phyloP scores from a whole-genome alignment of 345 rosid genomes.

The Lepidium africanum region DNA sequence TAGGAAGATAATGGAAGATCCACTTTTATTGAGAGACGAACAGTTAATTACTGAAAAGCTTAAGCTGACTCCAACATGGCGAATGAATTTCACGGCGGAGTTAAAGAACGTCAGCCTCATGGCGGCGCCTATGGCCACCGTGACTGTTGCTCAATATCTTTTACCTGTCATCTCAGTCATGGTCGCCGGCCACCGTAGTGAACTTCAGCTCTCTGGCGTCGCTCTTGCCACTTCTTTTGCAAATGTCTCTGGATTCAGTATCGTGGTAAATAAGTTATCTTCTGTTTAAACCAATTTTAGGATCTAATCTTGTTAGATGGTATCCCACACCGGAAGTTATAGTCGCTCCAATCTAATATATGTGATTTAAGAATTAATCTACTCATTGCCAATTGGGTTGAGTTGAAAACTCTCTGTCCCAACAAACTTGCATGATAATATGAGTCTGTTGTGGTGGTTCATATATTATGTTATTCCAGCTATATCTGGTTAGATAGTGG shows the following conservation, averaged over 20 bases:
- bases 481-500: too few species aligned
- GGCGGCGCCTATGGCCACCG: slow-evolving; percentile 23
- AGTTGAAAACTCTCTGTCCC: too few species aligned
- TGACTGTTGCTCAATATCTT: slow-evolving; percentile 15
- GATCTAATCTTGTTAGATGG: background rate
- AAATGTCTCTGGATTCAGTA: slow-evolving; percentile 18
- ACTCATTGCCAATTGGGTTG: background rate
- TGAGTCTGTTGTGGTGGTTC: too few species aligned
- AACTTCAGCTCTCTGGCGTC: slow-evolving; percentile 22
- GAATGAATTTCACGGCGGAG: slow-evolving; percentile 1
- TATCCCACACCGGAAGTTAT: too few species aligned
- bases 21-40: background rate
- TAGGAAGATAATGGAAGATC: slow-evolving; percentile 21
- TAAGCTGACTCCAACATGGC: slow-evolving; percentile 7
- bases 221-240: slow-evolving; percentile 24
- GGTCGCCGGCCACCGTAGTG: slow-evolving; percentile 17
- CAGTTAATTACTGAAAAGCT: background rate
- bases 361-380: too few species aligned
- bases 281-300: background rate
- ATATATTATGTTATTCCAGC: too few species aligned
- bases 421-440: too few species aligned
- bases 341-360: too few species aligned
- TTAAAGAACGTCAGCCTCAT: slow-evolving; percentile 6
- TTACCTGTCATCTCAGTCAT: slow-evolving; percentile 16
- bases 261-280: background rate